These are phyloP conservation scores for Ogataea chonburiensis DNA, from an alignment of 805 yeast species.

Conservation along the genomic window DNA sequence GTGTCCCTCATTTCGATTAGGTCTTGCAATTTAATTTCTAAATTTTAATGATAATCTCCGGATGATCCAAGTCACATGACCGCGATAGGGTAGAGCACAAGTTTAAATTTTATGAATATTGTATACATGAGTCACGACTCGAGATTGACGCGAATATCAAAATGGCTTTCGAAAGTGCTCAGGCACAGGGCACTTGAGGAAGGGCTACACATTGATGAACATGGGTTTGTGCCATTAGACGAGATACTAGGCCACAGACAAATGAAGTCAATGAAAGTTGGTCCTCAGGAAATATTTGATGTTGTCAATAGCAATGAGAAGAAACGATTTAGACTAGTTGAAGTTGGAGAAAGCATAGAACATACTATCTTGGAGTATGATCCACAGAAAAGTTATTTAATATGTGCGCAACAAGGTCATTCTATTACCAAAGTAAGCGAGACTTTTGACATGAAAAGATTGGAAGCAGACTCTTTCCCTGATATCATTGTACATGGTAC, in stretches of 20 bases:
- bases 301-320: constrained; percentile 70
- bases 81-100: too few relatives aligned
- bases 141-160: constrained; percentile 69
- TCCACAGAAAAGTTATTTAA: constrained; percentile 31
- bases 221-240: constrained; percentile 63
- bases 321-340: constrained; percentile 59
- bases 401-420: constrained; percentile 97
- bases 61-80: too few relatives aligned
- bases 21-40: too few relatives aligned
- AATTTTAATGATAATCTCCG: too few relatives aligned
- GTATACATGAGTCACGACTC: too few relatives aligned
- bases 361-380: constrained; percentile 6
- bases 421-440: constrained; percentile 49
- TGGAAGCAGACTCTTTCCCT: constrained; percentile 44
- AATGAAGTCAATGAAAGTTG: constrained; percentile 54
- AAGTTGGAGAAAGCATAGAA: constrained; percentile 20
- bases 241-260: constrained; percentile 57
- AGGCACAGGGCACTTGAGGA: constrained; percentile 85
- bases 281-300: constrained; percentile 53
- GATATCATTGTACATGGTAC: constrained; percentile 78
- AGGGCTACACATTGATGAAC: constrained; percentile 55
- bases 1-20: too few relatives aligned
- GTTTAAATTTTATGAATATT: too few relatives aligned
- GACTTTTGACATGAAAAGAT: constrained; percentile 31
- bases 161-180: constrained; percentile 69